These are phyloP conservation scores for Botrytis medusae DNA, from an alignment of 2,329 filamentous ascomycete species.

Conservation along the genomic window DNA sequence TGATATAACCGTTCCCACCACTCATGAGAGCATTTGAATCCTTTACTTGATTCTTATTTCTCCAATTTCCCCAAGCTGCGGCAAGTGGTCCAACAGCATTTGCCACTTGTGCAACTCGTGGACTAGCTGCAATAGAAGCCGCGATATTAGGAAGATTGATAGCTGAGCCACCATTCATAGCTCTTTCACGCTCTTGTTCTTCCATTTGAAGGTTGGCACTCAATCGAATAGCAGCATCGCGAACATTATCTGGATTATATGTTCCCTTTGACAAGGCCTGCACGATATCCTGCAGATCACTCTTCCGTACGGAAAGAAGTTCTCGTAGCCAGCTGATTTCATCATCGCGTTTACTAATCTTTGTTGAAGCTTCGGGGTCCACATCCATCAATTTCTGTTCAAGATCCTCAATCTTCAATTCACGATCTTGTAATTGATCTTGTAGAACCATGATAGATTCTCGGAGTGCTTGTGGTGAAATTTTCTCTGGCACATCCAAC, in stretches of 20 bases:
- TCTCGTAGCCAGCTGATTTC: conserved; percentile 96
- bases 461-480: conserved; percentile 89
- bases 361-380: conserved; percentile 75
- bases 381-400: conserved; percentile 67
- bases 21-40: conserved; percentile 41
- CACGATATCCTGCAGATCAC: conserved; percentile 92
- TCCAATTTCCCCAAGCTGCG: conserved; percentile 98
- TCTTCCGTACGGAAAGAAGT: conserved; percentile 82
- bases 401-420: conserved; percentile 83
- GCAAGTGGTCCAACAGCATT: conserved; percentile 74
- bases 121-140: conserved; percentile 64
- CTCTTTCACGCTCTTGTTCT: conserved; percentile 87
- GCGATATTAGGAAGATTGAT: conserved; percentile 74
- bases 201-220: conserved; percentile 98
- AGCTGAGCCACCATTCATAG: conserved; percentile 67
- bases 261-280: conserved; percentile 69
- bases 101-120: conserved; percentile 79
- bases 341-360: conserved; percentile 87
- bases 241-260: conserved; percentile 76
- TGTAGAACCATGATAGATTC: conserved; percentile 96
- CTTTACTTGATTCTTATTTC: conserved; percentile 50
- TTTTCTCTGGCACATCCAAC: conserved; percentile 70
- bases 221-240: conserved; percentile 88
- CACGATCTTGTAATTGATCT: conserved; percentile 93
- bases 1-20: conserved; percentile 27